Evolutionary conservation across 257 asterid species (phyloP).

Genomic region (Penstemon newberryi): DNA sequence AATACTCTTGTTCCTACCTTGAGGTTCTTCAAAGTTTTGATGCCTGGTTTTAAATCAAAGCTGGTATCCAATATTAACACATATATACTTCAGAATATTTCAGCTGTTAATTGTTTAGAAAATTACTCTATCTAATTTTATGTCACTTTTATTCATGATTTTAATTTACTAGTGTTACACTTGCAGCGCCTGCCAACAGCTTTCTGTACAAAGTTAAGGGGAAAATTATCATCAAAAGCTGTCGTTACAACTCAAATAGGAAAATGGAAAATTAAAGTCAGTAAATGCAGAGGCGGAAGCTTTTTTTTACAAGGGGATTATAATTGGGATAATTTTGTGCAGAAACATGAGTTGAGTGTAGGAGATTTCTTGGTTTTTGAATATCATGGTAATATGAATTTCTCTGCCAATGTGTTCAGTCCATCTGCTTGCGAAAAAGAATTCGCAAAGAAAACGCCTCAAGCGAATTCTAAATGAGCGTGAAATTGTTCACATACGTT

Average conservation of each 20-base stretch:
- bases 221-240: too few species aligned
- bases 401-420: slow-evolving; percentile 22
- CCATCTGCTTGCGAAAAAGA: slow-evolving; percentile 28
- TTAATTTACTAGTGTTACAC: too few species aligned
- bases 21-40: too few species aligned
- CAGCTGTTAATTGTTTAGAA: too few species aligned
- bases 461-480: slow-evolving; percentile 25
- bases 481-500: slow-evolving; percentile 36
- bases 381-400: slow-evolving; percentile 24
- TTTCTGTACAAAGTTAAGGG: too few species aligned
- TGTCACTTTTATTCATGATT: too few species aligned
- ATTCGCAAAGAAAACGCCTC: not conserved
- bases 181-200: too few species aligned
- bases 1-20: too few species aligned
- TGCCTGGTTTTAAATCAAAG: too few species aligned
- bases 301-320: slow-evolving; percentile 22
- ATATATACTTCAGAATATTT: too few species aligned
- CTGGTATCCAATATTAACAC: too few species aligned
- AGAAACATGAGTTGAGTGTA: slow-evolving; percentile 20
- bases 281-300: not conserved
- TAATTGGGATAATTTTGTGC: slow-evolving; percentile 30
- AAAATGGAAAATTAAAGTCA: slow-evolving; percentile 25
- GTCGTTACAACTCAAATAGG: not conserved
- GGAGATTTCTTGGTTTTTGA: slow-evolving; percentile 34
- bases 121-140: too few species aligned